phyloP scores from a whole-genome alignment of 495 filamentous ascomycete genomes.

The Penicillium coprophilum region DNA sequence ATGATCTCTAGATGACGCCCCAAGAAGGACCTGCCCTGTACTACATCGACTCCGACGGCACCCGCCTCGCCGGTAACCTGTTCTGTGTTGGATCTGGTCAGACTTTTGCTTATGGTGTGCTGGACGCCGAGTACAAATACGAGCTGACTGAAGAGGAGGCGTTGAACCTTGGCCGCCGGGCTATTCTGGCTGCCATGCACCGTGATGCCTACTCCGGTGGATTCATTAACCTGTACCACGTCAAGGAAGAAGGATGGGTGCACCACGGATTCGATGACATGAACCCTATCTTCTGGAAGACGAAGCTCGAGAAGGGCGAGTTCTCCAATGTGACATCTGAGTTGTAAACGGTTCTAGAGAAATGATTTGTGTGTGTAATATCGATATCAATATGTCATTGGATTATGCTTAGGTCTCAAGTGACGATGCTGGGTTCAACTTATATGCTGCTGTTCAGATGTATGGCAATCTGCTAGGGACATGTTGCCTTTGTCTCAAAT shows the following conservation, averaged over 20 bases:
- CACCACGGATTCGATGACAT: conserved; percentile 97
- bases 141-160: conserved; percentile 84
- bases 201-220: conserved; percentile 97
- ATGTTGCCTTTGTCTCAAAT: background rate
- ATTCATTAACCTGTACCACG: conserved; percentile 97
- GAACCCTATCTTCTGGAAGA: conserved; percentile 98
- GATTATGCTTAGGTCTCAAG: conserved; percentile 15
- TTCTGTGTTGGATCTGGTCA: conserved; percentile 98
- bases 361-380: conserved; percentile 23
- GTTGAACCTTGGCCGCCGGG: conserved; percentile 82
- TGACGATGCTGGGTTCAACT: conserved; percentile 12
- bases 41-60: conserved; percentile 98
- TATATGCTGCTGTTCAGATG: background rate
- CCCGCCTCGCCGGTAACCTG: conserved; percentile 84
- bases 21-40: conserved; percentile 96
- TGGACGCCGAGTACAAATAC: conserved; percentile 92
- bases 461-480: background rate
- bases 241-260: conserved; percentile 97
- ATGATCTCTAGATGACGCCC: conserved; percentile 57
- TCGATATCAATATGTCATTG: conserved; percentile 17
- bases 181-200: conserved; percentile 96
- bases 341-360: conserved; percentile 41
- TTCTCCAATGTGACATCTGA: conserved; percentile 94
- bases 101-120: conserved; percentile 97
- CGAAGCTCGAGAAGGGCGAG: conserved; percentile 95